Base-by-base conservation (phyloP, 257 asterid genomes). In the Plectranthus barbatus region DNA sequence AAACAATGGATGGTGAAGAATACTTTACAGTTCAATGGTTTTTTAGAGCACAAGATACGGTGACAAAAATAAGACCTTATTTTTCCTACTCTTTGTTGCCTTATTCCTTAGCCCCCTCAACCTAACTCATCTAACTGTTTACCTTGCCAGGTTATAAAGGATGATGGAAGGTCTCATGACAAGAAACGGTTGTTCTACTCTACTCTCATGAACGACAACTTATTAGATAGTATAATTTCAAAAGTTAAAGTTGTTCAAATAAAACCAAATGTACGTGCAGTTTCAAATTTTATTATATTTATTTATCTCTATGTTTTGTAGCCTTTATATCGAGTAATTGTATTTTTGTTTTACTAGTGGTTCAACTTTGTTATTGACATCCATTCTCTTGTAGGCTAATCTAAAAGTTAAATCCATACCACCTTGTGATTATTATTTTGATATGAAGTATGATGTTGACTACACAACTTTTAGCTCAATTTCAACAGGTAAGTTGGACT, bases 41-140 rank as follows among this genome's bases (percentile, higher is more conserved):
- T 49, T 79, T 79, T 64, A 67, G 84, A 79, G 76, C 80, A 33
- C 69, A 71, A 76, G 84, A 79, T 74, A 79, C 84, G 81, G 84
- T 79, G 69, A 61, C 36, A 17, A 37, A 54, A 45, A 44, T 53
- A 23, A n/a, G 44, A 14, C 11, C 54, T 52, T 64, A 5, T 34
- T 12, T 23, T 21, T 62, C 14, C 21, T 36, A 20, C 49, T 56
- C 40, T 56, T 42, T 20, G 45, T 15, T 41, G 69, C 37, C 46
- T 12, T 42, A 23, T 18, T 45, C 17, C 13, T 18, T 6, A 1
- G 39, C 50, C 20, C 60, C 36, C 47, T 49, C 20, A 42, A 36
- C 33, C 4, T 13, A 34, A 48, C 9, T 42, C 47, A 15, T 33
- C 67, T 70, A 63, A 51, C 58, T 66, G 1, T 60, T 7, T 47